Base-by-base conservation (phyloP, 306 rosid species). In the Lagenaria siceraria region DNA sequence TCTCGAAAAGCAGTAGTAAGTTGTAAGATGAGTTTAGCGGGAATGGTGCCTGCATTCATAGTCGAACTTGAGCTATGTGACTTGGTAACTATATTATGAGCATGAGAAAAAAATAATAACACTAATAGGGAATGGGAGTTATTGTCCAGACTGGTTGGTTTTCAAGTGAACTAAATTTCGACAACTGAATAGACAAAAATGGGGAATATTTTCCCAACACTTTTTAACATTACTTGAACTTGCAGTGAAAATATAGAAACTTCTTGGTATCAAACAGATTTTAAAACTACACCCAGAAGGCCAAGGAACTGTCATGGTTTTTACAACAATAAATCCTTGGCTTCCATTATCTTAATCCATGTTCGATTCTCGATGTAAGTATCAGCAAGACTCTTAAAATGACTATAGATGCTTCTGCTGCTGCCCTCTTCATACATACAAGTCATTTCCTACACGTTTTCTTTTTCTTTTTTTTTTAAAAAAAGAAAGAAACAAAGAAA, bases 1-100 rank as follows among this genome's bases (percentile, higher is more conserved):
- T 89, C 98, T 74, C 92, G 90, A 81, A 96, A 96, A 75, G 98
- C 99, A 21, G 99, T 85, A 25, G 98, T 89, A 74, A 96, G 93
- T 88, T 96, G 99, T 84, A 92, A 81, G 75, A 96, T 15, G 80
- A 96, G 97, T 83, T 96, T 96, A 75, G 96, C 91, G 0, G 99
- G 99, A 85, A 96, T 83, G 42, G 99, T 96, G 76, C 99, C 99
- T 96, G 81, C 78, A 77, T 81, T 78, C 63, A 78, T 58, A 63
- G 79, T 81, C 29, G 60, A 65, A 78, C 60, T 65, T 59, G 63
- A 74, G n/a, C 71, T 62, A 75, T 78, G 72, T 19, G 27, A 36
- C 61, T 29, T 29, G 53, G 10, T 48, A 51, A 21, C 10, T 48
- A 18, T 49, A 72, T 31, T 48, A 17, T 8, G 59, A 46, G 25